Conservation (phyloP, 2,329 filamentous ascomycete species). For the Blumeria hordei region DNA sequence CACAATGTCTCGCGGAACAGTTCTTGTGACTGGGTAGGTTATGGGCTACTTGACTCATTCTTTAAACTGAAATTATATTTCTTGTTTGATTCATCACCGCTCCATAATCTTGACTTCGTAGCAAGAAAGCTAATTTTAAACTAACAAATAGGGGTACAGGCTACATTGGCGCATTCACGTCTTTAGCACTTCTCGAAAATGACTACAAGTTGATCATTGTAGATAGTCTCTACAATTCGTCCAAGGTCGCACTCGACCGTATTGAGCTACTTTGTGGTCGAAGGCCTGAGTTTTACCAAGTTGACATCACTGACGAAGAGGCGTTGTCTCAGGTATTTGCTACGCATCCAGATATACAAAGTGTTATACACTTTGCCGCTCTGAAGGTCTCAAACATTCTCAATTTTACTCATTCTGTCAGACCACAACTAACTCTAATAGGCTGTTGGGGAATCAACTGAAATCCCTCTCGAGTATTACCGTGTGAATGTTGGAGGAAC, state of each 20-base stretch:
- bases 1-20: slow-evolving; percentile 57
- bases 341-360: slow-evolving; percentile 82
- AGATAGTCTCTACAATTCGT: slow-evolving; percentile 95
- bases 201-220: slow-evolving; percentile 93
- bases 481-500: slow-evolving; percentile 88
- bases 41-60: neutral
- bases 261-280: slow-evolving; percentile 86
- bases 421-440: slow-evolving; percentile 16
- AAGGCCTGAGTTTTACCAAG: slow-evolving; percentile 60
- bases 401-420: neutral
- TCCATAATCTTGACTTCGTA: neutral
- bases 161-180: slow-evolving; percentile 97
- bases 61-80: neutral
- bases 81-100: neutral
- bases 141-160: slow-evolving; percentile 54
- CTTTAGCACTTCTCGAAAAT: slow-evolving; percentile 73
- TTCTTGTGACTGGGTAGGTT: slow-evolving; percentile 75
- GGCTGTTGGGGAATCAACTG: slow-evolving; percentile 87
- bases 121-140: slow-evolving; percentile 9
- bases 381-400: slow-evolving; percentile 42
- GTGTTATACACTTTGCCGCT: slow-evolving; percentile 95
- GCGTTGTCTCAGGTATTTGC: slow-evolving; percentile 69
- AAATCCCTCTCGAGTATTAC: slow-evolving; percentile 95
- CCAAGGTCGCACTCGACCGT: slow-evolving; percentile 70
- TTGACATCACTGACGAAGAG: slow-evolving; percentile 70